Percentiles rank a stretch among this genome's conserved stretches.
phyloP scores from a whole-genome alignment of 2,329 filamentous ascomycete species.

The Aspergillus texensis region DNA sequence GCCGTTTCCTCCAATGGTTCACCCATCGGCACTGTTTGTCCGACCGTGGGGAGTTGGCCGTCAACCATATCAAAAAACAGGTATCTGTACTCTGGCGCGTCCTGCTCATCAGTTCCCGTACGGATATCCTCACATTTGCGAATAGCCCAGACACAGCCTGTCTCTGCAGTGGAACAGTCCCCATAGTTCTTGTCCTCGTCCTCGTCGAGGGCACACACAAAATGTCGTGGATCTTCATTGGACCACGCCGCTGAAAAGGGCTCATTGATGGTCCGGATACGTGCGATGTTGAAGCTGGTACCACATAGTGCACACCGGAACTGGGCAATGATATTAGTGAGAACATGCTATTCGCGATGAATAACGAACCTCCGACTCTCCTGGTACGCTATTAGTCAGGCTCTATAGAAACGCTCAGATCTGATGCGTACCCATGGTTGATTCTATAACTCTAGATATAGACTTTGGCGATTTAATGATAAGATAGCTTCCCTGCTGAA shows the following conservation, averaged over 20 bases:
- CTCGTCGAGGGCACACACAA: too few relatives aligned
- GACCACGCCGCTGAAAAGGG: not conserved
- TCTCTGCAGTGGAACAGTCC: not conserved
- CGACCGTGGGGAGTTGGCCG: not conserved
- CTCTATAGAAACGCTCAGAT: too few relatives aligned
- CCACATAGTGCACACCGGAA: not conserved
- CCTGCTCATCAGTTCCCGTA: too few relatives aligned
- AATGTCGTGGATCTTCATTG: too few relatives aligned
- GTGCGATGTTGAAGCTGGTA: slow-evolving; percentile 6
- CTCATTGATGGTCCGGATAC: slow-evolving; percentile 6
- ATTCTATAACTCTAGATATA: too few relatives aligned
- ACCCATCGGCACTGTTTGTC: not conserved
- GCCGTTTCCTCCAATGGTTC: not conserved
- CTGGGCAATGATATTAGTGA: not conserved
- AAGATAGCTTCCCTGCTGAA: too few relatives aligned
- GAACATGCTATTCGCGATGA: not conserved
- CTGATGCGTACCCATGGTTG: too few relatives aligned
- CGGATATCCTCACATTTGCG: too few relatives aligned
- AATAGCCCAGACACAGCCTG: not conserved
- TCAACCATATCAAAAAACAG: not conserved
- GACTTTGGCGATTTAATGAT: fast-evolving
- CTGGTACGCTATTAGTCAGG: too few relatives aligned
- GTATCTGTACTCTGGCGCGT: not conserved
- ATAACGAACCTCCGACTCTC: too few relatives aligned
- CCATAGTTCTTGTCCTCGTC: too few relatives aligned